phyloP scores from a whole-genome alignment of 805 yeast genomes.

The Blastobotrys chiropterorum region DNA sequence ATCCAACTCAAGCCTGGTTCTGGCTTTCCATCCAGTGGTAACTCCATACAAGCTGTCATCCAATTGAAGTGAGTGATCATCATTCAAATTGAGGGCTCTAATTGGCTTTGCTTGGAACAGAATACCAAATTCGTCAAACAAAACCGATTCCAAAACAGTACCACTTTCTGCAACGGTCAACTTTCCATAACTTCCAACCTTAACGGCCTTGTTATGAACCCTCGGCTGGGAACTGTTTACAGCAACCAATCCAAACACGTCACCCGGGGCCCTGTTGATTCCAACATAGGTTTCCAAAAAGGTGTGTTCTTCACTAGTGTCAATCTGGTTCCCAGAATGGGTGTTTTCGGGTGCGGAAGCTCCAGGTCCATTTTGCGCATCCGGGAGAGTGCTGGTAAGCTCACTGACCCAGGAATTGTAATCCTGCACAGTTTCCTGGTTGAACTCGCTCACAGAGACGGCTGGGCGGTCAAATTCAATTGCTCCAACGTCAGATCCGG shows the following conservation, averaged over 20 bases:
- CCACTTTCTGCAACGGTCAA: slow-evolving; percentile 15
- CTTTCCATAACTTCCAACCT: slow-evolving; percentile 20
- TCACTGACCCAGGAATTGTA: background rate
- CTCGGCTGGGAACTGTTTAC: slow-evolving; percentile 9
- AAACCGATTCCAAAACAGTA: slow-evolving; percentile 21
- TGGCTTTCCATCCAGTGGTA: slow-evolving; percentile 16
- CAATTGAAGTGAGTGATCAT: slow-evolving; percentile 18
- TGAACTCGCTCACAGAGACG: background rate
- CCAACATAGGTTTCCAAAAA: background rate
- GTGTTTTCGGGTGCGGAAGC: too few relatives aligned
- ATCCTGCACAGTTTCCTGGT: background rate
- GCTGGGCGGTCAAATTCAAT: background rate
- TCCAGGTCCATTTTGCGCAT: background rate
- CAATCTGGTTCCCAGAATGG: background rate
- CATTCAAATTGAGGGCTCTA: slow-evolving; percentile 18
- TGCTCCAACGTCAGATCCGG: too few relatives aligned
- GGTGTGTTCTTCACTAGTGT: background rate
- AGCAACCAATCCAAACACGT: slow-evolving; percentile 23
- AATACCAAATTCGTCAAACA: slow-evolving; percentile 22
- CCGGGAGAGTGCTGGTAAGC: background rate
- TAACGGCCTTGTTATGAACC: slow-evolving; percentile 18
- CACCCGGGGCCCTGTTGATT: slow-evolving; percentile 11
- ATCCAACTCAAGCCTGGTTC: slow-evolving; percentile 14
- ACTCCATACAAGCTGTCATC: slow-evolving; percentile 22
- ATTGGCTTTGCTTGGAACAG: slow-evolving; percentile 26